These are phyloP conservation scores for Dioscorea alata DNA, from an alignment of 106 monocot genomes.

Conservation along the genomic window DNA sequence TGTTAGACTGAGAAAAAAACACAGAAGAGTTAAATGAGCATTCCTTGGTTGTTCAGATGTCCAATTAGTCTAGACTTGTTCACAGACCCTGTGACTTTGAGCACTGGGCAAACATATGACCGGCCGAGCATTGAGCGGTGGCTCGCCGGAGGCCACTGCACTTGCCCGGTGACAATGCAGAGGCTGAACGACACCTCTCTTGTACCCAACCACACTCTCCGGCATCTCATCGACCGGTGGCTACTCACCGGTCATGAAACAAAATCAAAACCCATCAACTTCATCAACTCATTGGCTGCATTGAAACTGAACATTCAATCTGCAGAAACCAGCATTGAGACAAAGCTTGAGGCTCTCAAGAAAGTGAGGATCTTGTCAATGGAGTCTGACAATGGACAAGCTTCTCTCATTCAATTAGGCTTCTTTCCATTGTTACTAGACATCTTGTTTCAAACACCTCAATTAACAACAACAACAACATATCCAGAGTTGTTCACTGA, in stretches of 20 bases:
- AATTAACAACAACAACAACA: not conserved
- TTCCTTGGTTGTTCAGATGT: conserved; percentile 86
- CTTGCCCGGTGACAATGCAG: conserved; percentile 97
- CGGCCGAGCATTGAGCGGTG: conserved; percentile 71
- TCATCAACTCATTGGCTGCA: conserved; percentile 25
- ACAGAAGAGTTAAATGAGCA: conserved; percentile 25
- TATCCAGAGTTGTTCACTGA: conserved; percentile 23
- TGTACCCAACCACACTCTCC: conserved; percentile 76
- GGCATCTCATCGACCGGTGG: conserved; percentile 81
- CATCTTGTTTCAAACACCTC: conserved; percentile 27
- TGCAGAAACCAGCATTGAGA: not conserved
- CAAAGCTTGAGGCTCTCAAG: conserved; percentile 21
- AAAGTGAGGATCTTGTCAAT: conserved; percentile 49
- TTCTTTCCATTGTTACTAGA: conserved; percentile 56
- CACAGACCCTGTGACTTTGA: conserved; percentile 84
- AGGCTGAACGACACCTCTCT: conserved; percentile 48
- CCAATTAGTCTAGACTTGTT: conserved; percentile 83
- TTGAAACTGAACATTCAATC: conserved; percentile 42
- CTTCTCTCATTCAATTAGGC: conserved; percentile 50
- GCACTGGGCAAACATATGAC: conserved; percentile 97
- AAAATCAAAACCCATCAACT: not conserved
- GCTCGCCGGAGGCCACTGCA: conserved; percentile 66
- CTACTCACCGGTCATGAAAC: conserved; percentile 21
- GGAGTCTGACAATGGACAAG: conserved; percentile 61
- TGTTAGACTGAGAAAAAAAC: no score